These are phyloP conservation scores for Populus hybrid DNA, from an alignment of 441 rosid species.

Conservation along the genomic window DNA sequence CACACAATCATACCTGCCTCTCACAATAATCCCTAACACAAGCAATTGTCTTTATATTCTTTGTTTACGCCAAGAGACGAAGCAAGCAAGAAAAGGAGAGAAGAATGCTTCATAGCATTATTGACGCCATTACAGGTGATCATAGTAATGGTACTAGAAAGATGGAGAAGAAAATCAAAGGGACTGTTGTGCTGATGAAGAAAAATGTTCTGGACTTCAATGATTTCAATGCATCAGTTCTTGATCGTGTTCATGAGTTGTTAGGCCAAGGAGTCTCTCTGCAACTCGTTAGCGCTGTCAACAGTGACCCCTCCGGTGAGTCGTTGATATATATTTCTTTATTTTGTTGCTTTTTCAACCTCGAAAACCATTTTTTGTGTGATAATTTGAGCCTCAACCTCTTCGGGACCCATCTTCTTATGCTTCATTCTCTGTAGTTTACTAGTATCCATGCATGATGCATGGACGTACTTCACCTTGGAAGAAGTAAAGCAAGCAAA, in stretches of 20 bases:
- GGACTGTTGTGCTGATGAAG: conserved; percentile 63
- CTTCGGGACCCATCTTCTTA: too few relatives aligned
- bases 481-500: not conserved
- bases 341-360: not conserved
- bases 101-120: not conserved
- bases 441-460: not conserved
- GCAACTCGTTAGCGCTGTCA: conserved; percentile 52
- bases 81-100: not conserved
- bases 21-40: not conserved
- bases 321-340: not conserved
- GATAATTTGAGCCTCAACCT: too few relatives aligned
- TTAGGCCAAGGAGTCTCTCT: conserved; percentile 44
- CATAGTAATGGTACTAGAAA: not conserved
- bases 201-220: conserved; percentile 66
- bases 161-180: conserved; percentile 36
- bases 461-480: not conserved
- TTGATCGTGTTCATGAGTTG: conserved; percentile 26
- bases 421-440: not conserved
- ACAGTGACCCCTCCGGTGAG: not conserved
- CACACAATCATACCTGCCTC: not conserved
- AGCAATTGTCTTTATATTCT: not conserved
- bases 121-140: not conserved
- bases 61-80: not conserved
- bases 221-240: conserved; percentile 36
- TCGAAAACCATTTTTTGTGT: not conserved